phyloP scores from a whole-genome alignment of 352 stramenopile genomes.

The Pythium brachiatum region DNA sequence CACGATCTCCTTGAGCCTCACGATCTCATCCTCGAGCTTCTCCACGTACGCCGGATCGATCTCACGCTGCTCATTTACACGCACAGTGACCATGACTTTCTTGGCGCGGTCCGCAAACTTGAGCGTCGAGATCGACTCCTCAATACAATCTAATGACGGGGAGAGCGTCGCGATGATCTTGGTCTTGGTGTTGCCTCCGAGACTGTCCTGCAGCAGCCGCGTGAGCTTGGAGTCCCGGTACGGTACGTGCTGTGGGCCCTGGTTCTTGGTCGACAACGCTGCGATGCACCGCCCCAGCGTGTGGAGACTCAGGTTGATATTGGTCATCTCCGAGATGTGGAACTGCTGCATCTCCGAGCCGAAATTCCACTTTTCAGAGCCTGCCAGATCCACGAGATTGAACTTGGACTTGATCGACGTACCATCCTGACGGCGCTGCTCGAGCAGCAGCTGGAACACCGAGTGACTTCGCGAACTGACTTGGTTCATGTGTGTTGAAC shows the following conservation, averaged over 20 bases:
- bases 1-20: slow-evolving; percentile 66
- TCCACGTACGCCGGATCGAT: slow-evolving; percentile 88
- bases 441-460: slow-evolving; percentile 86
- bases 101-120: slow-evolving; percentile 93
- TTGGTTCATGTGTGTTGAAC: slow-evolving; percentile 91
- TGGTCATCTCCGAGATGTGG: slow-evolving; percentile 92
- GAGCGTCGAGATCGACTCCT: slow-evolving; percentile 93
- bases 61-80: slow-evolving; percentile 81
- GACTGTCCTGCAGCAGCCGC: slow-evolving; percentile 85
- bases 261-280: slow-evolving; percentile 46
- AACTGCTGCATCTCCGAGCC: slow-evolving; percentile 74
- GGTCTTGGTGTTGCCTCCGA: slow-evolving; percentile 88
- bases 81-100: slow-evolving; percentile 86
- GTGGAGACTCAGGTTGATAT: slow-evolving; percentile 93
- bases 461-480: slow-evolving; percentile 89
- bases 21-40: slow-evolving; percentile 84
- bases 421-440: slow-evolving; percentile 66
- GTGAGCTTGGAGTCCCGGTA: slow-evolving; percentile 95
- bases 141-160: slow-evolving; percentile 77
- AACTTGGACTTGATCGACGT: slow-evolving; percentile 90
- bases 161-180: slow-evolving; percentile 91
- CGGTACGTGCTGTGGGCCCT: slow-evolving; percentile 67
- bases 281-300: slow-evolving; percentile 89
- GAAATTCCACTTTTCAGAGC: slow-evolving; percentile 93
- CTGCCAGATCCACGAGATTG: slow-evolving; percentile 93